Base-by-base conservation (phyloP, 768 basidiomycete species). In the Pleurotus giganteus region DNA sequence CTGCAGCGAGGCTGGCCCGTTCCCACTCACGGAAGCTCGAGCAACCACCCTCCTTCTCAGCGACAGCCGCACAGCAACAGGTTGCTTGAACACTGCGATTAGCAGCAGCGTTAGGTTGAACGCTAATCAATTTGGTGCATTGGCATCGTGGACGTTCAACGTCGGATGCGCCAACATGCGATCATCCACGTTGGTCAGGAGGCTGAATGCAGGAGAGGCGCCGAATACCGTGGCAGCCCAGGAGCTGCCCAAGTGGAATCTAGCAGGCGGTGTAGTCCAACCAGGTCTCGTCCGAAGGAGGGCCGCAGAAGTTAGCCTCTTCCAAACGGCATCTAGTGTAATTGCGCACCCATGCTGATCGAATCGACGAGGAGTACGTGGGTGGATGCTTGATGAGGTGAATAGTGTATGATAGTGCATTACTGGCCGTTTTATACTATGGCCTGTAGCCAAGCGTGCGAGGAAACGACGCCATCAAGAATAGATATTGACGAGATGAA, bases 111-210 rank as follows among this genome's bases (percentile, higher is more conserved):
- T 69, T 15, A 59, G 55, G 26, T 57, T 69, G 31, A 69, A 63
- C 21, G 67, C 67, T 52, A 69, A 69, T 58, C 67, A 69, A 43
- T 54, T 69, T 54, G 67, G 67, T 42, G 67, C 67, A 4, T 52
- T 69, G 27, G 60, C 61, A 32, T 55, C 63, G 9, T 67, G 62
- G 56, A 55, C 65, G 50, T 69, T 69, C 54, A 69, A 69, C 55
- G 44, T 67, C 12, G 66, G 67, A 17, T 69, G 67, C 45, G 61
- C 54, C 6, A 61, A 63, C 49, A 57, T 66, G 8, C 53, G 64
- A 54, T 50, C 51, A 29, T 67, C 66, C 47, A 69, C 66, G 5
- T 47, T 69, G 52, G n/a, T 69, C 47, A 65, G 63, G 55, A 58
- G 65, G 39, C 44, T 69, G 54, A 69, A 69, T 29, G 54, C 39